These are phyloP conservation scores for Phytophthora nicotianae DNA, from an alignment of 352 stramenopile species.

Conservation along the genomic window DNA sequence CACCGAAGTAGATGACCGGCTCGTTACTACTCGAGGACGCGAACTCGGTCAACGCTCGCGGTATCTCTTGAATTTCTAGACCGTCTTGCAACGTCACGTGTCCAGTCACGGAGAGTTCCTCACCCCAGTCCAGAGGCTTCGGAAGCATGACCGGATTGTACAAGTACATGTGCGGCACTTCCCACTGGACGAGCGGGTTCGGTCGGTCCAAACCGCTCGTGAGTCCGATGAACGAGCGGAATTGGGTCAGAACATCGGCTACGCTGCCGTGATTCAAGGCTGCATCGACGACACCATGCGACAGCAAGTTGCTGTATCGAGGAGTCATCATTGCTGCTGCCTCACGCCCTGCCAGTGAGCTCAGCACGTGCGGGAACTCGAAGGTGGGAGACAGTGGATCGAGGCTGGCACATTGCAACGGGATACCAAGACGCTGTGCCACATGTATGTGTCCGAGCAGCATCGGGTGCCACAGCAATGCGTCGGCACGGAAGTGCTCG, in stretches of 20 bases:
- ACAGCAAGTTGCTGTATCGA: conserved; percentile 42
- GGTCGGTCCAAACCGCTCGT: conserved; percentile 27
- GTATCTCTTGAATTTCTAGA: neutral
- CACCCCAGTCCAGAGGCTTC: conserved; percentile 49
- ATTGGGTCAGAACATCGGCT: conserved; percentile 43
- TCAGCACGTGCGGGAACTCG: conserved; percentile 48
- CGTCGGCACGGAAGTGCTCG: conserved; percentile 44
- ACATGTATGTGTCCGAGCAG: conserved; percentile 52
- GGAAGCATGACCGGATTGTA: conserved; percentile 44
- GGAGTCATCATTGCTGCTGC: conserved; percentile 27
- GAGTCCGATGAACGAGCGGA: conserved; percentile 47
- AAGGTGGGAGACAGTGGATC: conserved; percentile 49
- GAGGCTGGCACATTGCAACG: conserved; percentile 47
- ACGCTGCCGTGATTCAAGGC: conserved; percentile 37
- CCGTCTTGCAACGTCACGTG: conserved; percentile 33
- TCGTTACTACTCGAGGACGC: conserved; percentile 12
- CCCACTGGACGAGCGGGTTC: conserved; percentile 38
- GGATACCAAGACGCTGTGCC: conserved; percentile 51
- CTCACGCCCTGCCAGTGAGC: conserved; percentile 6
- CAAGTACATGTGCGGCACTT: conserved; percentile 55
- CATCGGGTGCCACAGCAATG: conserved; percentile 48
- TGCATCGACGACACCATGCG: conserved; percentile 34
- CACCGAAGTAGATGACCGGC: conserved; percentile 52
- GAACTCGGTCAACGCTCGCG: conserved; percentile 9
- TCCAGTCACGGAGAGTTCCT: conserved; percentile 43